phyloP scores from a whole-genome alignment of 2,329 filamentous ascomycete genomes.

The Truncatella angustata region DNA sequence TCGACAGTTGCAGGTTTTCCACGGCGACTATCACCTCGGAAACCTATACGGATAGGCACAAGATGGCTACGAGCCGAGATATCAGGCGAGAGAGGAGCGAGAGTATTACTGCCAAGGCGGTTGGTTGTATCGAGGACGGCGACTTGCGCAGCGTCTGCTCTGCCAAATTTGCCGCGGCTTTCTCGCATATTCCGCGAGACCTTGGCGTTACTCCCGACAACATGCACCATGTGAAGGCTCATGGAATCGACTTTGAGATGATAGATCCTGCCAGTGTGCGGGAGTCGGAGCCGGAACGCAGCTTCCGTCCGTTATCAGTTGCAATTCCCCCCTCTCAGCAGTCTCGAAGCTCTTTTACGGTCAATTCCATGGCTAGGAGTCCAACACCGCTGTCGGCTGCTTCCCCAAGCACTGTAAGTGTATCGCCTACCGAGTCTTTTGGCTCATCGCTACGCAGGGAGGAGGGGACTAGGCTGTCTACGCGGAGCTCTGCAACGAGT shows the following conservation, averaged over 20 bases:
- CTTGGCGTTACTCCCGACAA: background rate
- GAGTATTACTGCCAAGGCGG: background rate
- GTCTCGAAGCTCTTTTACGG: slow-evolving; percentile 1
- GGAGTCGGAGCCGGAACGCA: background rate
- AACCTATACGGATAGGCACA: background rate
- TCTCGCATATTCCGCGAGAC: background rate
- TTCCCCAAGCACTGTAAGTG: background rate
- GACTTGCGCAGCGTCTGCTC: background rate
- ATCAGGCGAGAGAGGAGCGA: background rate
- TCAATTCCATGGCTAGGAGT: background rate
- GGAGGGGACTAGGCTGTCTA: background rate
- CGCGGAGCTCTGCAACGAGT: background rate
- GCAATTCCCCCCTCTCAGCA: slow-evolving; percentile 1
- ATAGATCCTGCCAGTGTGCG: background rate
- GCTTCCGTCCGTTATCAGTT: background rate
- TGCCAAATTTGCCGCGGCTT: background rate
- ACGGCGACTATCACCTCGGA: background rate
- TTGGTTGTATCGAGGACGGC: background rate
- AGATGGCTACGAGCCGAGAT: background rate
- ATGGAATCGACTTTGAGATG: slow-evolving; percentile 5
- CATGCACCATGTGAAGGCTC: slow-evolving; percentile 1
- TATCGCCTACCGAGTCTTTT: background rate
- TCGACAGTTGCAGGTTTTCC: background rate
- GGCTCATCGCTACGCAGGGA: background rate
- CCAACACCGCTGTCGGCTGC: background rate